Base-by-base conservation (phyloP, 208 protist species). In the Vickermania spadyakhi region DNA sequence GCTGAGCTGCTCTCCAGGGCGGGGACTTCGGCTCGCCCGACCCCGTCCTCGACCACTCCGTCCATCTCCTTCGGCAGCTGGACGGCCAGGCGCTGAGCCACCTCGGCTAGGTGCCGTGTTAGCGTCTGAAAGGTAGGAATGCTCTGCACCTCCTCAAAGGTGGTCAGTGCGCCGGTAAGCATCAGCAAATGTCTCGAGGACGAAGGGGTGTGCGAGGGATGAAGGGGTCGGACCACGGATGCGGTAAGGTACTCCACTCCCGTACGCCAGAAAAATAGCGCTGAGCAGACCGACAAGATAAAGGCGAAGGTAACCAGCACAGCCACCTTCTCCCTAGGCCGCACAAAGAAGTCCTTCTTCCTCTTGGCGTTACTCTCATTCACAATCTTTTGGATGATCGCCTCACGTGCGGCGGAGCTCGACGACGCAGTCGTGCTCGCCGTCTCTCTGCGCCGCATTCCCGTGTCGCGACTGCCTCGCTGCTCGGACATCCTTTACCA, bases 91-190 rank as follows among this genome's bases (percentile, higher is more conserved):
- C 18, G 11, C 11, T 45, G 11, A 7, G 11, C 36, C 36, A 45
- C 36, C 11, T 18, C 11, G 7, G 73, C 59, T 2, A 87, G 58
- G 0, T 57, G 63, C 5, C 53, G 64, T 2, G 70, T 64, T 0
- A 71, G 52, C 49, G 66, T 51, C 2, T 58, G 56, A 13, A 86
- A 57, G 50, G 65, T 54, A 0, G 63, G 62, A 13, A 64, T 41
- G 11, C 53, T 27, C 29, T 58, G 7, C 11, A 45, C 36, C 36
- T 45, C 36, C 18, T 45, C 18, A 45, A 45, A 45, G 36, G 36
- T 18, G 36, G 36, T 18, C 11, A 45, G 36, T n/a, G 36, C 7
- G 36, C 36, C 36, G 36, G 36, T n/a, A 45, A 45, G 36, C 36
- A 18, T n/a, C 7, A 45, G 36, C n/a, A n/a, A n/a, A n/a, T n/a